phyloP scores from a whole-genome alignment of 208 protist species.

The Plasmodiophora brassicae region DNA sequence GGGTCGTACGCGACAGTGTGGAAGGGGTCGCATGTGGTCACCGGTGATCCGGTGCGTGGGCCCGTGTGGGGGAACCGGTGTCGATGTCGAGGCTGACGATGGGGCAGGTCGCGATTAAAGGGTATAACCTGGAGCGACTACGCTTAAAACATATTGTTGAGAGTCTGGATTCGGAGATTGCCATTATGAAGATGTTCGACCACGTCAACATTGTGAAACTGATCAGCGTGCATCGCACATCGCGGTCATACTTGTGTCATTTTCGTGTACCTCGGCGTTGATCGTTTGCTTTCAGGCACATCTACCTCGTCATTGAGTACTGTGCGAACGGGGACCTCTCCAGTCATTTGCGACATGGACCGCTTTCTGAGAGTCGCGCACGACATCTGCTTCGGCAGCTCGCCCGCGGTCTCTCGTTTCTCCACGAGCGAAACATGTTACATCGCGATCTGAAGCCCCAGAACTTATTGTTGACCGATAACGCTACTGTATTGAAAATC shows the following conservation, averaged over 20 bases:
- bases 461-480: not conserved
- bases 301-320: constrained; percentile 8
- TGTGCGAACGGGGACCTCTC: not conserved
- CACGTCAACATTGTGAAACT: constrained; percentile 18
- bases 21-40: not conserved
- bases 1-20: constrained; percentile 12
- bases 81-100: too few species aligned
- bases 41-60: not conserved
- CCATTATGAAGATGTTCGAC: not conserved
- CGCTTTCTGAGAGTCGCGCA: not conserved
- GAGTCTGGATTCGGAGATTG: not conserved
- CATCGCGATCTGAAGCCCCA: constrained; percentile 27
- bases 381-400: not conserved
- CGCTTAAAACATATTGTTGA: not conserved
- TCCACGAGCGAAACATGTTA: not conserved
- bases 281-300: not conserved
- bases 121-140: not conserved
- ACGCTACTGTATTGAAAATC: not conserved
- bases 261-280: not conserved
- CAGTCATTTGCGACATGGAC: not conserved
- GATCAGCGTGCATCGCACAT: not conserved
- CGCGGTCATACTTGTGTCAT: not conserved
- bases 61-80: too few species aligned
- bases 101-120: constrained; percentile 1
- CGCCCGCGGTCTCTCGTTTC: not conserved